phyloP scores from a whole-genome alignment of 192 early-diverging fungal species.

The Mortierella alpina region DNA sequence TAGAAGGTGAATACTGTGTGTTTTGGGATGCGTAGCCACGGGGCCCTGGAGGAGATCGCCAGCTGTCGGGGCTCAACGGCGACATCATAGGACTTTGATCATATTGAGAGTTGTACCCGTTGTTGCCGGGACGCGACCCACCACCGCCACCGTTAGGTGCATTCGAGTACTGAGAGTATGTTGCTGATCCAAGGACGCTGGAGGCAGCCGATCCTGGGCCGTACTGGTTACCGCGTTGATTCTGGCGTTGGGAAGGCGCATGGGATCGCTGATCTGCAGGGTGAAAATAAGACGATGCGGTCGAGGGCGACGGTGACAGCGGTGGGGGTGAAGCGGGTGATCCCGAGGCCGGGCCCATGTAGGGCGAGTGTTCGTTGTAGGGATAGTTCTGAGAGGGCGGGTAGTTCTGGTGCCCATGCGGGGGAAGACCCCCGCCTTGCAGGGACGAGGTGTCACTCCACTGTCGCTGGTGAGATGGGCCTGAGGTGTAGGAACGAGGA shows the following conservation, averaged over 20 bases:
- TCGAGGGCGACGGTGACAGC: conserved; percentile 23
- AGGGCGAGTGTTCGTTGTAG: conserved; percentile 30
- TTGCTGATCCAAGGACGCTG: background rate
- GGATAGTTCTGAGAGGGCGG: conserved; percentile 13
- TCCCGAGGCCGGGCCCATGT: conserved; percentile 26
- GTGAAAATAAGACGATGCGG: conserved; percentile 24
- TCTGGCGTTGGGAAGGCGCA: conserved; percentile 13
- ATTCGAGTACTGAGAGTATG: conserved; percentile 14
- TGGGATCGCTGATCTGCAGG: conserved; percentile 21
- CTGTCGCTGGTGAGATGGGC: conserved; percentile 35
- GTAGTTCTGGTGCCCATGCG: conserved; percentile 3
- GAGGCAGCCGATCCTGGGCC: conserved; percentile 1
- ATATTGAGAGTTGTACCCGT: conserved; percentile 19
- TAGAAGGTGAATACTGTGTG: conserved; percentile 9
- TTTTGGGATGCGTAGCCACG: conserved; percentile 26
- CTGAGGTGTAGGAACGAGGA: conserved; percentile 9
- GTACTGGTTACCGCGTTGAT: background rate
- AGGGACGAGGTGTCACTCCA: conserved; percentile 50
- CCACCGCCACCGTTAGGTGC: background rate
- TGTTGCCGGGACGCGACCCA: conserved; percentile 8
- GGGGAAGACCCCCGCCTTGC: conserved; percentile 6
- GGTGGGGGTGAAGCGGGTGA: conserved; percentile 30
- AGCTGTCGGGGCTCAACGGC: conserved; percentile 34
- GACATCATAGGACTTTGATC: conserved; percentile 54
- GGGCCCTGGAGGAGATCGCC: conserved; percentile 48